A percentile compares a stretch with the other conserved stretches of the same genome.
These are phyloP conservation scores for Melastoma malabathricum DNA, from an alignment of 345 rosid species.

Conservation along the genomic window DNA sequence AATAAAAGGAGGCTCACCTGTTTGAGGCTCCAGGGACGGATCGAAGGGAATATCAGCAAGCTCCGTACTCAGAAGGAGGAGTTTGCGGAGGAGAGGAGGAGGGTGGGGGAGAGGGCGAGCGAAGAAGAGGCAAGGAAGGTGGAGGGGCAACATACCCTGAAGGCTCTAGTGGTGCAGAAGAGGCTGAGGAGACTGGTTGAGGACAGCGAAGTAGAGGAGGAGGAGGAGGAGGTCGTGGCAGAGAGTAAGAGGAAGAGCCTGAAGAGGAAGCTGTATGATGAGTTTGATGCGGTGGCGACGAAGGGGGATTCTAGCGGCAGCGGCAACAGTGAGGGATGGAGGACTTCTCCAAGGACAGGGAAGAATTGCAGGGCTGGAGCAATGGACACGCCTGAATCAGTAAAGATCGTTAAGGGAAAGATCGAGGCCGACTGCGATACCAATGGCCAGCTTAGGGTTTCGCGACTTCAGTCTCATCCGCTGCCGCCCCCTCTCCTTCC, in stretches of 20 bases:
- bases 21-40: slow-evolving; percentile 80
- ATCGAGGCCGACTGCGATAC: too few relatives aligned
- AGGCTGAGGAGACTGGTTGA: slow-evolving; percentile 42
- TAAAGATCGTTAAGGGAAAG: too few relatives aligned
- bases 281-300: slow-evolving; percentile 56
- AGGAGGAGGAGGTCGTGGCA: slow-evolving; percentile 12
- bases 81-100: not conserved
- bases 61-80: slow-evolving; percentile 42
- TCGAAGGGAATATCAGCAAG: slow-evolving; percentile 54
- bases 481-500: too few relatives aligned
- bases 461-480: too few relatives aligned
- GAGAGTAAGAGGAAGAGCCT: slow-evolving; percentile 15
- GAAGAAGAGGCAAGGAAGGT: not conserved
- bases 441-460: slow-evolving; percentile 8
- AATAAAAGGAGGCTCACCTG: slow-evolving; percentile 77
- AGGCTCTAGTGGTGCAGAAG: slow-evolving; percentile 45
- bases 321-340: too few relatives aligned
- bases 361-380: too few relatives aligned
- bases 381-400: too few relatives aligned
- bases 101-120: too few relatives aligned
- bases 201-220: slow-evolving; percentile 13
- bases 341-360: too few relatives aligned
- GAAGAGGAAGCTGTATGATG: slow-evolving; percentile 49
- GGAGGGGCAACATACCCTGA: slow-evolving; percentile 41
- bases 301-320: slow-evolving; percentile 3